Evolutionary conservation across 1,139 yeast genomes (phyloP).

Genomic region (Diutina catenulata): DNA sequence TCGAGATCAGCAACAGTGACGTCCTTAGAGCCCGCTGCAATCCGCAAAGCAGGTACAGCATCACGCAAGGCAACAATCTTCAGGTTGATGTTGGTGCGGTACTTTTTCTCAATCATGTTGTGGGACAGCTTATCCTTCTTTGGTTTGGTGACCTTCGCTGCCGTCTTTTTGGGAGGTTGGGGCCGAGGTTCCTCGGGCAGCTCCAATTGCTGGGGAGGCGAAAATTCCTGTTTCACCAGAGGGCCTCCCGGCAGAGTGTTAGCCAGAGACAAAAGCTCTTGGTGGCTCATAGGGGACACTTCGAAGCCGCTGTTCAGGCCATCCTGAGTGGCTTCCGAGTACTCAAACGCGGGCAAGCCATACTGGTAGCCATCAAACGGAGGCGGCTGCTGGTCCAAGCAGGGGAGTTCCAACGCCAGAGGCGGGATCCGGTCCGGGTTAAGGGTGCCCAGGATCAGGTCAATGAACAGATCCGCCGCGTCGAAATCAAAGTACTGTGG

Average conservation of each 20-base stretch:
- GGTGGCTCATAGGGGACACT: slow-evolving; percentile 1
- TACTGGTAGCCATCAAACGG: too few relatives aligned
- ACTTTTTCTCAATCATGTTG: slow-evolving; percentile 58
- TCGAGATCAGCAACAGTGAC: slow-evolving; percentile 46
- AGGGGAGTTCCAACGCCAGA: not conserved
- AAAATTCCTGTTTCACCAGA: slow-evolving; percentile 2
- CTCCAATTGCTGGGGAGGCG: not conserved
- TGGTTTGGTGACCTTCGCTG: slow-evolving; percentile 3
- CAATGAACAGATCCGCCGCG: slow-evolving; percentile 3
- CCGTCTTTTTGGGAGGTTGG: not conserved
- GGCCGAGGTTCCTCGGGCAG: not conserved
- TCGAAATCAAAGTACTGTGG: slow-evolving; percentile 4
- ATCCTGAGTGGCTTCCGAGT: too few relatives aligned
- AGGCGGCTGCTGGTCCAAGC: too few relatives aligned
- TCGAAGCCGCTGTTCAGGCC: too few relatives aligned
- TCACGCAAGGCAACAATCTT: slow-evolving; percentile 50
- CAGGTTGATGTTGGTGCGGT: slow-evolving; percentile 61
- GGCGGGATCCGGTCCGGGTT: slow-evolving; percentile 2
- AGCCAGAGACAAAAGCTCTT: slow-evolving; percentile 3
- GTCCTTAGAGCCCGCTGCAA: slow-evolving; percentile 30
- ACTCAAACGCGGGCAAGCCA: too few relatives aligned
- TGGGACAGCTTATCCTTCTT: slow-evolving; percentile 22
- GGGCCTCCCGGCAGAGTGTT: slow-evolving; percentile 2
- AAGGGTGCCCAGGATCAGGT: slow-evolving; percentile 1
- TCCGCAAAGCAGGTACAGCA: slow-evolving; percentile 58